Base-by-base conservation (phyloP, 805 yeast genomes). In the Wickerhamomyces chambardii region DNA sequence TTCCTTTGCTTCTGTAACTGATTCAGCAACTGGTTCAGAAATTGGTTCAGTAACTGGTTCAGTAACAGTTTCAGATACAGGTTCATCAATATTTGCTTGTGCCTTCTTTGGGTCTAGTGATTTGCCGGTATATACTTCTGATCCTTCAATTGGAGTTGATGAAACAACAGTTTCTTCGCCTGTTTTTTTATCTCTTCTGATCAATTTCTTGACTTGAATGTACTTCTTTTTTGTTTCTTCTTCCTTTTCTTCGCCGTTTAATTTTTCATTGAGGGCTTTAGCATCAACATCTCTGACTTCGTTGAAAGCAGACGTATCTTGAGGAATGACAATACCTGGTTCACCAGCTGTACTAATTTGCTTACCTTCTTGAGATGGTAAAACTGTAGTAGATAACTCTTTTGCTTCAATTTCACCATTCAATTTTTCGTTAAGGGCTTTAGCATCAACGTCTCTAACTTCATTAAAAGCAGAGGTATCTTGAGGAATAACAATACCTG, bases 291-390 rank as follows among this genome's bases (percentile, higher is more conserved):
- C 66, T 34, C 66, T 48, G 17, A 77, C 66, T 45, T 75, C 70
- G 32, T 60, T 57, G 50, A 86, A 81, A 33, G 77, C 95, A 39
- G 71, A 64, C 47, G 84, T 73, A n/a, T 74, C 68, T 29, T 61
- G 48, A 32, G 90, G 90, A 45, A 82, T 54, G 28, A 64, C 76
- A 44, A 79, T 63, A 30, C 89, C 89, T 24, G 86, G 82, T 51
- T 79, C 84, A 30, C 82, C 80, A 30, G 60, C 40, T 36, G 69
- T 47, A 8, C 68, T 55, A 39, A 61, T 59, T 33, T 67, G 67
- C 33, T 57, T 36, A 18, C 63, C 66, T 42, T 68, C 73, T 4
- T 31, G 15, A 3, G 66, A 52, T 31, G 78, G 76, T 56, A 70
- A 37, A 17, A 70, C 76, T 11, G 74, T 65, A 33, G 70, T 50